Base-by-base conservation (phyloP, 2,329 filamentous ascomycete genomes). In the Alternaria incomplexa region DNA sequence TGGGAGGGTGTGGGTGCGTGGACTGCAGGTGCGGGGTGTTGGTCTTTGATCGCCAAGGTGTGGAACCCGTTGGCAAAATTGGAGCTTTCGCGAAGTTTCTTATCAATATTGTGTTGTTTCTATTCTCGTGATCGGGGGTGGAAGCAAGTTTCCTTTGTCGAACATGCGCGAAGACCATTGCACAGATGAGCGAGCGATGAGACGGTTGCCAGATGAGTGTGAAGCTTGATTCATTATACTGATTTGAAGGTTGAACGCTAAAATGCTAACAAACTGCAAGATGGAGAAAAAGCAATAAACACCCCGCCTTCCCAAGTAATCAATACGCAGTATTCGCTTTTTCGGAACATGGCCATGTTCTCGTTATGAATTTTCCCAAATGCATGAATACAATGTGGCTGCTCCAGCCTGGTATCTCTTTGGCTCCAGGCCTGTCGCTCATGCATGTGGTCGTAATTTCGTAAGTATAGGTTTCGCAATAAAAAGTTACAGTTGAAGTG, bases 381-480 rank as follows among this genome's bases (percentile, higher is more conserved):
- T 69, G 65, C 66, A 68, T 68, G 71, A 65, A 63, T 55, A 55
- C 47, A 61, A 63, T 67, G 50, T 72, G 69, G 71, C 69, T 61
- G 65, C 65, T 55, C 69, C 58, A 71, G 73, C 75, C 75, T 75
- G 68, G 69, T 77, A 77, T 68, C 73, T 69, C 48, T 55, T 11
- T 68, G 66, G 71, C 74, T 73, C 75, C 75, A 75, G 66, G 74
- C 76, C 70, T 69, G 46, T 64, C 67, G 73, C 72, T 71, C 66
- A 75, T 74, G 69, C 73, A 71, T 60, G 64, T 64, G 62, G 64
- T 72, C 74, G 66, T 78, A 62, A 68, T 53, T 62, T 74, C 68
- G 66, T 75, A 64, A 73, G 59, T 58, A 43, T 45, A 62, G 48
- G 48, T 65, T 65, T 54, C 51, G 57, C 63, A 53, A 58, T 67